Conservation (phyloP, 805 yeast species). For the Deakozyma indianensis region DNA sequence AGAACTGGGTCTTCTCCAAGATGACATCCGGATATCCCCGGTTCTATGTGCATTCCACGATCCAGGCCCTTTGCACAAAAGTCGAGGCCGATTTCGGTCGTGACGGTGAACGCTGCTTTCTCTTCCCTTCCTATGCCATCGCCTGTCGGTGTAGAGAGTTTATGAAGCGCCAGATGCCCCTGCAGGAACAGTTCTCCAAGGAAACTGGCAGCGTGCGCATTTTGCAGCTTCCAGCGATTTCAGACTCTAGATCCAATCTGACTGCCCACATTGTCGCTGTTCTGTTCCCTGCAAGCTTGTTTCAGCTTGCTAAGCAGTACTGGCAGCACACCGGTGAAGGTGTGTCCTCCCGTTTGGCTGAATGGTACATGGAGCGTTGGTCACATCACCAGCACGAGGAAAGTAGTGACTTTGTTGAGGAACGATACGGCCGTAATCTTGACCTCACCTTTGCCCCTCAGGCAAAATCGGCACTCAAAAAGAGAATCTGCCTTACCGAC, state of each 20-base stretch:
- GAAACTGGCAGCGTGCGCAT: slow-evolving; percentile 29
- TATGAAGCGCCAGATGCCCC: slow-evolving; percentile 26
- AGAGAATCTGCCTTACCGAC: slow-evolving; percentile 34
- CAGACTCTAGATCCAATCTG: slow-evolving; percentile 18
- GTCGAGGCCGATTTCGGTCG: slow-evolving; percentile 58
- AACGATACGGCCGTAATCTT: slow-evolving; percentile 78
- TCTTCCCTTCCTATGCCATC: slow-evolving; percentile 62
- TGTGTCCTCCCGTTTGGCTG: slow-evolving; percentile 80
- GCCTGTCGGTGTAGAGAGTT: slow-evolving; percentile 82
- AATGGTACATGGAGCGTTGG: slow-evolving; percentile 45
- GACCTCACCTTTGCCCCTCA: slow-evolving; percentile 61
- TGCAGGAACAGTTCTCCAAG: slow-evolving; percentile 25
- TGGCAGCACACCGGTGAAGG: slow-evolving; percentile 99
- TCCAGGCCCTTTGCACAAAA: slow-evolving; percentile 17
- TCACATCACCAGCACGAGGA: slow-evolving; percentile 13
- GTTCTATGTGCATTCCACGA: slow-evolving; percentile 24
- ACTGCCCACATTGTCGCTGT: slow-evolving; percentile 66
- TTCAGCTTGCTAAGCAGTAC: slow-evolving; percentile 59
- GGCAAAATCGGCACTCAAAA: slow-evolving; percentile 61
- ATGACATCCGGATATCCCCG: slow-evolving; percentile 88
- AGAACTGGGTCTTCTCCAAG: slow-evolving; percentile 58
- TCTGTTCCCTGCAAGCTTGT: slow-evolving; percentile 51
- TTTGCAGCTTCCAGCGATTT: slow-evolving; percentile 17
- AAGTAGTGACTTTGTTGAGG: slow-evolving; percentile 60
- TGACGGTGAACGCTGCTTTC: slow-evolving; percentile 57